Conservation (phyloP, 2,329 filamentous ascomycete genomes). For the Tolypocladium inflatum region DNA sequence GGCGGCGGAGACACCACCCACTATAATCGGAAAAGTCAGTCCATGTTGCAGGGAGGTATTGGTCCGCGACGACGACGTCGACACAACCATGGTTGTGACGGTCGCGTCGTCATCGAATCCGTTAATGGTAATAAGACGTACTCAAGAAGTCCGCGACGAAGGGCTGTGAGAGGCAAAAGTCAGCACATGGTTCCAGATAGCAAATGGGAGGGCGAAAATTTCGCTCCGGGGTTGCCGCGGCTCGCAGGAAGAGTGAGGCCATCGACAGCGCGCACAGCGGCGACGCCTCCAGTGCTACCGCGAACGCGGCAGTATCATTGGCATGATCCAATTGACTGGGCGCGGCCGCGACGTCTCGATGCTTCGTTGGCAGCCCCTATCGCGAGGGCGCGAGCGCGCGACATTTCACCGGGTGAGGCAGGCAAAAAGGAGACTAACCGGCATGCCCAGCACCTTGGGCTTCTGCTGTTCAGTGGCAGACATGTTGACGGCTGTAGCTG, state of each 20-base stretch:
- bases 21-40: slow-evolving; percentile 35
- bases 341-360: slow-evolving; percentile 4
- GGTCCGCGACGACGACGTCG: background rate
- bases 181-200: slow-evolving; percentile 16
- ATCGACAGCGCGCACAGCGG: background rate
- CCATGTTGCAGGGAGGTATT: slow-evolving; percentile 1
- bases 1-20: slow-evolving; percentile 99
- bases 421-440: slow-evolving; percentile 38
- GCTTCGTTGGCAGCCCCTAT: slow-evolving; percentile 8
- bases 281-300: background rate
- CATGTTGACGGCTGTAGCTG: slow-evolving; percentile 39
- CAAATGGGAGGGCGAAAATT: slow-evolving; percentile 6
- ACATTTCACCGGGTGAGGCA: slow-evolving; percentile 14
- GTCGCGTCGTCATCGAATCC: background rate
- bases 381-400: slow-evolving; percentile 12
- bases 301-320: background rate
- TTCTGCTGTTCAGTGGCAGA: slow-evolving; percentile 43
- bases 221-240: slow-evolving; percentile 2
- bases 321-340: slow-evolving; percentile 10
- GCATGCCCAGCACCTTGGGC: slow-evolving; percentile 56
- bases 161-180: slow-evolving; percentile 47
- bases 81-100: background rate
- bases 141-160: slow-evolving; percentile 99
- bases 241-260: background rate
- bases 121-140: slow-evolving; percentile 46